Evolutionary conservation across 257 asterid genomes (phyloP), one percentile per base, ranked within the genome.

Genomic region (Thymus quinquecostatus): DNA sequence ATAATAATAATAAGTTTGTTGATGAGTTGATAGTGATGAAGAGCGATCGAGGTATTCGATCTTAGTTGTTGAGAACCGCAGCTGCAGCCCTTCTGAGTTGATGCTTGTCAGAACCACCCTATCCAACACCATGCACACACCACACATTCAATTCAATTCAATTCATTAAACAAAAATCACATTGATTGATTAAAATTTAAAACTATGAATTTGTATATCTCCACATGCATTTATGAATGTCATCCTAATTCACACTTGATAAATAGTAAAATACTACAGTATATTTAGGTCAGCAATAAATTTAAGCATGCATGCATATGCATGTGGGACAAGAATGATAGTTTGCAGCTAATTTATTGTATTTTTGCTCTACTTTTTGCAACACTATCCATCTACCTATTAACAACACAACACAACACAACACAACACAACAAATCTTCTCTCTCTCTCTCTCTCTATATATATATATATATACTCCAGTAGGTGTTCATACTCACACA

Each of bases 101-200:
- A 75, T 77, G 83, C 78, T 87, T 87, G 75, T 79, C 88, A 66
- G 92, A 73, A 5, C 74, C 88, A 5, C 74, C 88, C 96, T 87
- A 77, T 29, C 40, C 40, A 13, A 32, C 3, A 58, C 11, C 43
- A 58, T 58, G 44, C 21, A 21, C 21, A 21, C 21, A 21, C 21
- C 21, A 21, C 27, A 58, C 44, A 38, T 38, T 38, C 6, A 38
- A 38, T 38, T 38, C 44, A 38, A 38, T 38, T 38, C 21, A 21
- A 21, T 21, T 21, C 21, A 21, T 21, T 21, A 21, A 21, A 21
- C 21, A 21, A 21, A 21, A 21, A 21, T 21, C 21, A 21, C 21
- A 21, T 21, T 21, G 21, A 21, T 21, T 21, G 21, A 21, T 21
- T 21, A 21, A 21, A 21, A 21, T 0, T 21, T 21, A 21, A 21